Percentiles rank a stretch among this genome's conserved stretches.
Conservation (phyloP, 169 alveolate species). For the Cryptosporidium meleagridis region DNA sequence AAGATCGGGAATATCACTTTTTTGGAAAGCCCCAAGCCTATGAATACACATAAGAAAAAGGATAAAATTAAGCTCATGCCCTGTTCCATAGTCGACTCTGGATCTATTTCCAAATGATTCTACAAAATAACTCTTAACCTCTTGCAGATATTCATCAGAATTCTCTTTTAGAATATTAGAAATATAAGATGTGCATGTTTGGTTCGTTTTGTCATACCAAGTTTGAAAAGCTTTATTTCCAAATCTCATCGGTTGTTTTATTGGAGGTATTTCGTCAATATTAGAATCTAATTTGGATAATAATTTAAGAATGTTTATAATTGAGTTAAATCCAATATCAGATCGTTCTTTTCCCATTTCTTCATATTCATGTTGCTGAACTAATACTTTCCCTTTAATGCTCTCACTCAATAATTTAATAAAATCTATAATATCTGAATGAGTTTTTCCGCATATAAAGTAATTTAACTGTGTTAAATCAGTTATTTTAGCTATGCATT, state of each 20-base stretch:
- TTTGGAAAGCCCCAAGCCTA: conserved; percentile 71
- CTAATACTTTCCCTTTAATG: conserved; percentile 18
- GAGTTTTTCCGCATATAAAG: conserved; percentile 45
- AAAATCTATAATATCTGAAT: conserved; percentile 59
- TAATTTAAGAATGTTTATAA: conserved; percentile 13
- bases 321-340: conserved; percentile 10
- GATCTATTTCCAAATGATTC: conserved; percentile 94
- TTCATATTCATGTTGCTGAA: conserved; percentile 17
- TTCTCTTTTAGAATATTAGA: conserved; percentile 5
- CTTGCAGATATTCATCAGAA: conserved; percentile 19
- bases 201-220: conserved; percentile 82
- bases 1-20: conserved; percentile 40
- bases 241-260: conserved; percentile 89
- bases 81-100: conserved; percentile 98
- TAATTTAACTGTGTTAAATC: conserved; percentile 8
- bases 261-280: conserved; percentile 86
- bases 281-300: conserved; percentile 34
- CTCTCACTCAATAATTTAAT: conserved; percentile 40
- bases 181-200: conserved; percentile 29
- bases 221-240: conserved; percentile 91
- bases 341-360: background rate
- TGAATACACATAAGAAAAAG: conserved; percentile 85
- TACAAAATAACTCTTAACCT: conserved; percentile 25
- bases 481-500: conserved; percentile 16
- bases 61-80: conserved; percentile 92